Conservation (phyloP, 352 stramenopile genomes). For the Pythium vanterpoolii region DNA sequence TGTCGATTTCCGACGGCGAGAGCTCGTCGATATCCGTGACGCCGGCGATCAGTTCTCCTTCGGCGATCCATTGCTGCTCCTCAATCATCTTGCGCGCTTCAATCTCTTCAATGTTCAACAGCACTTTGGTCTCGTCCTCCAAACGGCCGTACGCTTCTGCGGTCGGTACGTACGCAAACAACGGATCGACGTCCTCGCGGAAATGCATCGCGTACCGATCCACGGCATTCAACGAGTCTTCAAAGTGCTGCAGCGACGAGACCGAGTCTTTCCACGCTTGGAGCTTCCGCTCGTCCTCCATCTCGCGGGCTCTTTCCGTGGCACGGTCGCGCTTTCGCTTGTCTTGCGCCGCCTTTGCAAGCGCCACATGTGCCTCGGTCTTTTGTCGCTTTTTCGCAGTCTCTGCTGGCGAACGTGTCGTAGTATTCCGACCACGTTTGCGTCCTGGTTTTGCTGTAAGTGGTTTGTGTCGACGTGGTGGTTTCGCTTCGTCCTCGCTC, state of each 20-base stretch:
- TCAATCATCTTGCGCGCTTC: conserved; percentile 63
- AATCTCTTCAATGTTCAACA: conserved; percentile 59
- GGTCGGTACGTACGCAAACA: conserved; percentile 77
- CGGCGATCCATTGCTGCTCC: conserved; percentile 52
- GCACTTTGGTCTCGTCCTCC: conserved; percentile 18
- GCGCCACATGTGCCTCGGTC: not conserved
- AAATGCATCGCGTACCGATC: conserved; percentile 94
- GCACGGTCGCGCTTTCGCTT: conserved; percentile 11
- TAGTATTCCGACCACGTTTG: not conserved
- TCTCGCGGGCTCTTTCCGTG: conserved; percentile 48
- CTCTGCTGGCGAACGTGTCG: not conserved
- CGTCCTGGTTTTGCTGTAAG: not conserved
- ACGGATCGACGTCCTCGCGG: conserved; percentile 89
- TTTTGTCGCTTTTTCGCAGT: not conserved
- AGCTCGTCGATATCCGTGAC: conserved; percentile 28
- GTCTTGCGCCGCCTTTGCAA: conserved; percentile 6
- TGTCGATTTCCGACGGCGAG: conserved; percentile 7
- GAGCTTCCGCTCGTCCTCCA: conserved; percentile 91
- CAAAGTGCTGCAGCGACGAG: conserved; percentile 81
- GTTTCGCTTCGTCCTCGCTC: conserved; percentile 32
- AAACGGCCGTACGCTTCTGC: conserved; percentile 59
- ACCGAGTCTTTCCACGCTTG: conserved; percentile 85
- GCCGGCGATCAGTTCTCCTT: conserved; percentile 68
- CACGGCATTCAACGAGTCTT: conserved; percentile 90
- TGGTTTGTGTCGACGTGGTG: conserved; percentile 8